Base-by-base conservation (phyloP, 1,139 yeast genomes). In the Hyphopichia wangnamkhiaoensis region DNA sequence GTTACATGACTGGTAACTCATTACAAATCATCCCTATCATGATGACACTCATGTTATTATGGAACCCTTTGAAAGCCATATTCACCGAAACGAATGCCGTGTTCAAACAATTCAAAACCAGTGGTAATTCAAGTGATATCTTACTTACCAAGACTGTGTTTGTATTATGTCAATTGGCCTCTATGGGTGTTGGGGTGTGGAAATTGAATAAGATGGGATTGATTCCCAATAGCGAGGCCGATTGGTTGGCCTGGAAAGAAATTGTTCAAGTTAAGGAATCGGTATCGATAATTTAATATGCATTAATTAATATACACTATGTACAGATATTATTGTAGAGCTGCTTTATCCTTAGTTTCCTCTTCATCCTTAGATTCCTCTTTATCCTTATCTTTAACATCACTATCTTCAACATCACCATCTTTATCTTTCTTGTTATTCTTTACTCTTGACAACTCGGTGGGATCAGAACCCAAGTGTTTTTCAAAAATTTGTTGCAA, bases 1-100 rank as follows among this genome's bases (percentile, higher is more conserved):
- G 91, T 44, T 93, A 89, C 61, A 88, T 93, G 90, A 82, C 96
- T 2, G 98, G 98, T 24, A 85, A 86, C 53, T 81, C 95, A 5
- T 67, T 93, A 21, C 98, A 93, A 54, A 76, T 93, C 47, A 90
- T 93, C 43, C 94, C 97, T 4, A 84, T 93, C 40, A 84, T 90
- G 64, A 91, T 90, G 88, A 86, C 96, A 0, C 63, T 87, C 31
- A 88, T 85, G 89, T 70, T 93, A 53, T 79, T 93, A 48, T 76
- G 84, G 50, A 83, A 80, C 34, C 95, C 98, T 0, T 53, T 88
- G 31, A 83, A 80, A 52, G 88, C 95, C 25, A 81, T 93, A 2
- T 61, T 83, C 35, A 63, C 70, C 24, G 75, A 69, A 10, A 79
- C 86, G 1, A 74, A 74, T 45, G 53, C 68, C 10, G 58, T 64